Evolutionary conservation across 179 eudicot genomes (phyloP).

Genomic region (Silene noctiflora): DNA sequence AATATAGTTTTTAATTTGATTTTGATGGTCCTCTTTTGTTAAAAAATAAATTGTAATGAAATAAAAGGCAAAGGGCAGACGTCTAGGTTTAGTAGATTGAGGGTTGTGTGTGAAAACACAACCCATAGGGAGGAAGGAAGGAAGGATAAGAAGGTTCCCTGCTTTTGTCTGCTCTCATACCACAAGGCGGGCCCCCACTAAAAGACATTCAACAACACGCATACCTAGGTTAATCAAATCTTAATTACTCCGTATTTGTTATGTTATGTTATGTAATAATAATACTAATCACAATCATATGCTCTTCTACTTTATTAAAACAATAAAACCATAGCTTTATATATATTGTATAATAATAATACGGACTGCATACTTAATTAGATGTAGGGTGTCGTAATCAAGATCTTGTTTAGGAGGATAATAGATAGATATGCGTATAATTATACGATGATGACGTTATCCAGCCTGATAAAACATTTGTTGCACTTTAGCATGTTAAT

Average conservation of each 20-base stretch:
- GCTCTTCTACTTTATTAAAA: slow-evolving; percentile 3
- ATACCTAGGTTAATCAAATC: slow-evolving; percentile 19
- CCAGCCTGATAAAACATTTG: not conserved
- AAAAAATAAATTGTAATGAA: no score
- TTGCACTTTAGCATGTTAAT: not conserved
- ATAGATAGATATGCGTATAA: not conserved
- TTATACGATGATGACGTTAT: slow-evolving; percentile 21
- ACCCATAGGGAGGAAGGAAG: not conserved
- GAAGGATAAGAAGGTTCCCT: slow-evolving; percentile 41
- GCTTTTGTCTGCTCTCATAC: slow-evolving; percentile 38
- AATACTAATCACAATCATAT: slow-evolving; percentile 17
- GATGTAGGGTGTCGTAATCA: not conserved
- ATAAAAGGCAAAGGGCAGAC: no score
- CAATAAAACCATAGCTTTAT: no score
- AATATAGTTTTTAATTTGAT: no score
- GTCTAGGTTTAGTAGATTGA: no score
- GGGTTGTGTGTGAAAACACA: slow-evolving; percentile 32
- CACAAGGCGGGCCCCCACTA: slow-evolving; percentile 11
- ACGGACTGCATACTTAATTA: no score
- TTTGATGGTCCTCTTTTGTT: no score
- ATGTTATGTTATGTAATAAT: not conserved
- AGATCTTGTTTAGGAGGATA: slow-evolving; percentile 3
- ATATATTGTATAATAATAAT: no score
- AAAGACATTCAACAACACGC: not conserved
- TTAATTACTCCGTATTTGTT: slow-evolving; percentile 9